Base-by-base conservation (phyloP, 1,284 basidiomycete species). In the Spongispora temasekensis region DNA sequence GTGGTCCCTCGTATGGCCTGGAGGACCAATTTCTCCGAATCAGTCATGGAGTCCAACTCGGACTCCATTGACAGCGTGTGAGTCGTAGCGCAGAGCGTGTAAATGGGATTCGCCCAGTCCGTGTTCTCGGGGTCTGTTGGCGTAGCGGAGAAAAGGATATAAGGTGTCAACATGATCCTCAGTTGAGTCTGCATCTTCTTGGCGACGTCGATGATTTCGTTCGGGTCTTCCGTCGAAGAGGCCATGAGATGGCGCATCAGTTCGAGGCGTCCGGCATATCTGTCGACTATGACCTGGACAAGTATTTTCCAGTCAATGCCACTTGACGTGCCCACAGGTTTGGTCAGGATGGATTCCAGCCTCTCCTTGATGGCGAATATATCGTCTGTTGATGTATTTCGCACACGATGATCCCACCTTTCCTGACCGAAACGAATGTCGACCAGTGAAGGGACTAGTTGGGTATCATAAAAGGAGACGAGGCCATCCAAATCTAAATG, bases 281-380 rank as follows among this genome's bases (percentile, higher is more conserved):
- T 76, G 40, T 82, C 77, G 2, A 78, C 71, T 6, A 82, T 68
- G 31, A 78, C 73, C 23, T 74, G 74, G 23, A 77, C 54, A 31
- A 84, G 67, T 2, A 74, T 73, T 37, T 63, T 65, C 83, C 83
- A 84, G 63, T 83, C 78, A 6, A 82, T 64, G 0, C 77, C 77
- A 50, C 76, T 80, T 2, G 65, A 61, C 0, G 55, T 48, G 15
- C 58, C 51, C 34, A 59, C 7, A 3, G 61, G 61, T 27, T 60
- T 54, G 15, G 46, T 56, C 53, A 79, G 56, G 8, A 51, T 64
- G 4, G 63, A 66, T 19, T 67, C 66, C 3, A 79, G 50, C 6
- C 63, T 67, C 6, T 59, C 61, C 56, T 56, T 70, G 42, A 58
- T 56, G 5, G 5, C 57, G 4, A 13, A 37, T 21, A 67, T 40